Evolutionary conservation across 768 basidiomycete genomes (phyloP), one percentile per base, ranked within the genome.

Genomic region (Collybia sordida): DNA sequence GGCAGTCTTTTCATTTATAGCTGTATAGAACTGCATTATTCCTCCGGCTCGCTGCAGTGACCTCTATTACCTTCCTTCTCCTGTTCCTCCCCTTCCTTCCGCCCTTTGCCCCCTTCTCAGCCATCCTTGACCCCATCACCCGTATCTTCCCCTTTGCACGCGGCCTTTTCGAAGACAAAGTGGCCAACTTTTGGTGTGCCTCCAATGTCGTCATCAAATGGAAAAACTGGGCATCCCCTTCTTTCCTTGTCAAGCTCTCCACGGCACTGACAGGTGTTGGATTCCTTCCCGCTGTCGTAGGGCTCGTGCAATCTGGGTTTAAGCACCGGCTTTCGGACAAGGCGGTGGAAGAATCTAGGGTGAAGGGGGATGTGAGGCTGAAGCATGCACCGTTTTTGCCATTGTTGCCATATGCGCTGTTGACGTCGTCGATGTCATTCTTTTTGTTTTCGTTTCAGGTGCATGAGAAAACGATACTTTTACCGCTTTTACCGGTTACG

Each of bases 161-260:
- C 23, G 95, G 94, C 12, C 73, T 95, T 2, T 95, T 95, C 60
- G 93, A 96, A 63, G 93, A 96, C 71, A 95, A 96, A 62, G 95
- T 98, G 19, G 93, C 95, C 35, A 98, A 98, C 64, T 91, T 96
- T 63, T 98, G 95, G 95, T 97, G 95, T 66, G 90, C 93, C 25
- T 83, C 86, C 15, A 93, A 98, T 63, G 85, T 95, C 19, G 68
- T 89, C 12, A 65, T 98, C 69, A 97, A 96, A 64, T 97, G 95
- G 88, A 83, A 80, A 42, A 65, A 66, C 23, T 81, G 74, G 72
- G 73, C 79, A 4, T 64, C 74, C 1, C 62, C 72, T 2, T 62
- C 58, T 0, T 60, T 75, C 3, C 76, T 94, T 6, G 70, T 92
- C 48, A 83, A 81, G 54, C 64, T 89, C 2, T 88, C 93, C 0